phyloP scores from a whole-genome alignment of 2,329 filamentous ascomycete genomes.

The Botrytis hyacinthi region DNA sequence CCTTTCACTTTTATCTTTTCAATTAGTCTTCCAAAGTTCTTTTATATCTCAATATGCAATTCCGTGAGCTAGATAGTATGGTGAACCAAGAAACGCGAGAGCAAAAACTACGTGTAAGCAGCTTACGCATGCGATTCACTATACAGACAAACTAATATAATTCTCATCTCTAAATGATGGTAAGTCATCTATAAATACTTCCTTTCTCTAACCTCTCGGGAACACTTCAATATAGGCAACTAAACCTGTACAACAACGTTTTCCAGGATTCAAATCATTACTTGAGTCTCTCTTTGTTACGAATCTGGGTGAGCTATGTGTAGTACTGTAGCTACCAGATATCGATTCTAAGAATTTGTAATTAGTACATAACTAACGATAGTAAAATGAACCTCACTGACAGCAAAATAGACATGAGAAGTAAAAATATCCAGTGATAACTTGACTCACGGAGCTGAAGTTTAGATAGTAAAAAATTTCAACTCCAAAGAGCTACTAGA shows the following conservation, averaged over 20 bases:
- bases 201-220: accelerated
- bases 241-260: accelerated
- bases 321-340: too few species aligned
- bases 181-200: background rate
- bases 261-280: background rate
- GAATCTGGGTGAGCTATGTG: too few species aligned
- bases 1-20: background rate
- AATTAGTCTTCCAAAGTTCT: background rate
- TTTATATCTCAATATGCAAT: background rate
- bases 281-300: too few species aligned
- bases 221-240: background rate
- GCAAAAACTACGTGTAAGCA: background rate
- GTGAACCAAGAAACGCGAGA: accelerated
- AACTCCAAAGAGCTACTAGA: too few species aligned
- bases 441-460: accelerated
- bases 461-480: background rate
- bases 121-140: background rate
- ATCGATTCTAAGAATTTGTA: too few species aligned
- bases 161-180: background rate
- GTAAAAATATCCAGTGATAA: background rate
- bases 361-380: too few species aligned
- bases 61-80: background rate
- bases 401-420: background rate
- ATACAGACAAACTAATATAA: background rate
- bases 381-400: background rate